These are phyloP conservation scores for Yamadazyma takamatsuzukensis DNA, from an alignment of 805 yeast genomes.

Conservation along the genomic window DNA sequence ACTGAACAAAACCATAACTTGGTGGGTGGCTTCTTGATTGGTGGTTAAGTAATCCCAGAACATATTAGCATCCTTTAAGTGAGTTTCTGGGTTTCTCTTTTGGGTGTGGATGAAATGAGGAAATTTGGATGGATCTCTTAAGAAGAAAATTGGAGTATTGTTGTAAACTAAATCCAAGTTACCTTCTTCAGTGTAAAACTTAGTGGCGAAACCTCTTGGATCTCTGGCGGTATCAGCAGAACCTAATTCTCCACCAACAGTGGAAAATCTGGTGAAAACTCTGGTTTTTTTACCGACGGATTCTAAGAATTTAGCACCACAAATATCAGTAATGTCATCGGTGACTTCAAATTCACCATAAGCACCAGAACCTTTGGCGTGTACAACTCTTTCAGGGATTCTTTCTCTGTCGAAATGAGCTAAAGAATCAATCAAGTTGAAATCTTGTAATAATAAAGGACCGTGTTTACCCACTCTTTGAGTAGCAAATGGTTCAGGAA, in stretches of 20 bases:
- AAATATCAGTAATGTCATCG: constrained; percentile 71
- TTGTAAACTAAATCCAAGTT: constrained; percentile 81
- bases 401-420: constrained; percentile 91
- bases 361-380: constrained; percentile 92
- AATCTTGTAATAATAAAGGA: constrained; percentile 76
- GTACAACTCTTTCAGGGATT: constrained; percentile 88
- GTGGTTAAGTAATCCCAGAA: constrained; percentile 78
- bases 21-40: constrained; percentile 73
- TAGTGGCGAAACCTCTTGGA: constrained; percentile 79
- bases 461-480: constrained; percentile 74
- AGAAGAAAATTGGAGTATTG: constrained; percentile 81
- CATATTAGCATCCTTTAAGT: constrained; percentile 73
- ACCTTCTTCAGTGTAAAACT: constrained; percentile 79
- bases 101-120: constrained; percentile 87
- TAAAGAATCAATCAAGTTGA: constrained; percentile 69
- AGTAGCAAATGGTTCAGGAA: constrained; percentile 69
- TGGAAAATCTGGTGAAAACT: constrained; percentile 71
- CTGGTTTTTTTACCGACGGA: constrained; percentile 76
- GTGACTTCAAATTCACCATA: constrained; percentile 83
- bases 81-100: constrained; percentile 78
- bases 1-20: constrained; percentile 66
- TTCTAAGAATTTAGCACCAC: constrained; percentile 66
- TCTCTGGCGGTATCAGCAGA: constrained; percentile 81
- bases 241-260: constrained; percentile 83
- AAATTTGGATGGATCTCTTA: constrained; percentile 81